Percentiles rank a stretch among this genome's conserved stretches.
phyloP scores from a whole-genome alignment of 164 flowering plant species.

The Umbellularia californica region DNA sequence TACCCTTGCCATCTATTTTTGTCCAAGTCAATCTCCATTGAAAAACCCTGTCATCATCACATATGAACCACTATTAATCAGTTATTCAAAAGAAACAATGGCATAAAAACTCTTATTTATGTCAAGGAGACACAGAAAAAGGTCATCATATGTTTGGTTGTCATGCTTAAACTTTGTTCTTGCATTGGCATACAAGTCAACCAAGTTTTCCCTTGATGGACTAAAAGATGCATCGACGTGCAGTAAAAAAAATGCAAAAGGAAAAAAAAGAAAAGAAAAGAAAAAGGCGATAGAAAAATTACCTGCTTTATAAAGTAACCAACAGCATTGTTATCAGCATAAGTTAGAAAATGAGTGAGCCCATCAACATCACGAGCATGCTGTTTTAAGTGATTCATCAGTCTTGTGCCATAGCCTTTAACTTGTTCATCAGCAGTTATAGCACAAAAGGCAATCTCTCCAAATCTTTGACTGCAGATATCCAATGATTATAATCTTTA shows the following conservation, averaged over 20 bases:
- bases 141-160: not conserved
- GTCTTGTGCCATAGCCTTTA: constrained; percentile 95
- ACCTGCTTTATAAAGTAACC: constrained; percentile 98
- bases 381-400: constrained; percentile 97
- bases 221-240: not conserved
- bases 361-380: constrained; percentile 97
- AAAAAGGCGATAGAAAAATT: not conserved
- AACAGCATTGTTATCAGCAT: constrained; percentile 99
- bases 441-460: constrained; percentile 99
- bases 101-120: not conserved
- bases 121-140: not conserved
- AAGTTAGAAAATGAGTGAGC: constrained; percentile 92
- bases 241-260: not conserved
- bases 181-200: not conserved
- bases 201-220: not conserved
- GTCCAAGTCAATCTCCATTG: constrained; percentile 89
- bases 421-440: constrained; percentile 98
- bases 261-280: constrained; percentile 1
- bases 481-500: not conserved
- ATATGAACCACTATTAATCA: not conserved
- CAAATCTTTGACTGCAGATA: constrained; percentile 76
- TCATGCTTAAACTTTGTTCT: not conserved
- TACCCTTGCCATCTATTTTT: constrained; percentile 98
- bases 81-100: not conserved
- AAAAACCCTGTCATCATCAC: constrained; percentile 62